A percentile compares a stretch with the other conserved stretches of the same genome.
These are phyloP conservation scores for Galerina marginata DNA, from an alignment of 768 basidiomycete genomes.

Conservation along the genomic window DNA sequence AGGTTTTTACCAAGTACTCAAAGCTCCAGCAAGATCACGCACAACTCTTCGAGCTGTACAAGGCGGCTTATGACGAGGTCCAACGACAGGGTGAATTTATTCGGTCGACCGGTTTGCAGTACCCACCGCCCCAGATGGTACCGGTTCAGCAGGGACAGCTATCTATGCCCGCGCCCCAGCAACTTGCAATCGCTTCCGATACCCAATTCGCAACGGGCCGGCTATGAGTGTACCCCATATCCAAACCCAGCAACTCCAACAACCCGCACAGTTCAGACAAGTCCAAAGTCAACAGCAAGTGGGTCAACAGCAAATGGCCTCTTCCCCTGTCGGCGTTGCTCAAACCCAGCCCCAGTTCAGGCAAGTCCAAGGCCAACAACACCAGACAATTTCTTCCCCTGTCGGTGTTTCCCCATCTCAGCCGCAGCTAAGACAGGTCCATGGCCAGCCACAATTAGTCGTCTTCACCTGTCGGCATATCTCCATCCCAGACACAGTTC, in stretches of 20 bases:
- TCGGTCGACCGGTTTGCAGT: background rate
- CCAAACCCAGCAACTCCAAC: background rate
- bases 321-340: background rate
- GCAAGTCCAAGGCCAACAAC: background rate
- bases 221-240: background rate
- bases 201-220: background rate
- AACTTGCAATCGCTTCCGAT: background rate
- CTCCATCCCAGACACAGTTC: background rate
- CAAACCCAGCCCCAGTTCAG: background rate
- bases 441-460: background rate
- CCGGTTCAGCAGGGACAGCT: background rate
- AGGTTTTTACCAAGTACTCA: background rate
- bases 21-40: background rate
- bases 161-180: background rate
- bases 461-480: background rate
- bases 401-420: background rate
- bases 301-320: background rate
- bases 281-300: background rate
- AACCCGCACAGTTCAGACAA: background rate
- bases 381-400: background rate
- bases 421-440: background rate
- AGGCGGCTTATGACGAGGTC: constrained; percentile 18
- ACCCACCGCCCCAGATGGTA: no score
- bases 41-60: constrained; percentile 12
- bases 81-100: constrained; percentile 5